Conservation (phyloP, 352 stramenopile genomes). For the Phytophthora cactorum region DNA sequence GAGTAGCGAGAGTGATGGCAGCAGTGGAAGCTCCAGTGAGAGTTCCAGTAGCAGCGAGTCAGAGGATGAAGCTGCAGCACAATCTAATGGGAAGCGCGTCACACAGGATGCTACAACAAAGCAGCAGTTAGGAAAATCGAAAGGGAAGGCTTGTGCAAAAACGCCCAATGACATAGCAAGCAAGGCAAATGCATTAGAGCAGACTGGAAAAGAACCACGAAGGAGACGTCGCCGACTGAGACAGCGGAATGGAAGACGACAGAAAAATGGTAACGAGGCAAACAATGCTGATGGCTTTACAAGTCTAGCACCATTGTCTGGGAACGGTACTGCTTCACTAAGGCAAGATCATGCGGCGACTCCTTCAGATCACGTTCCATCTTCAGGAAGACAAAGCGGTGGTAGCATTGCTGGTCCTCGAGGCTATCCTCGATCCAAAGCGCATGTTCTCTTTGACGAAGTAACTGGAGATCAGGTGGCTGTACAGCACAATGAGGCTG, state of each 20-base stretch:
- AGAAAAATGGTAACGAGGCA: slow-evolving; percentile 15
- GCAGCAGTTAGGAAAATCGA: neutral
- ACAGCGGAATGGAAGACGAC: slow-evolving; percentile 26
- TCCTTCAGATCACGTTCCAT: slow-evolving; percentile 5
- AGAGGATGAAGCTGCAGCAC: slow-evolving; percentile 3
- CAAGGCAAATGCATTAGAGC: slow-evolving; percentile 15
- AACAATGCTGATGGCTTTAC: slow-evolving; percentile 4
- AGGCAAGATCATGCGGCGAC: neutral
- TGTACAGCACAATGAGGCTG: slow-evolving; percentile 11
- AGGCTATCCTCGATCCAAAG: slow-evolving; percentile 30
- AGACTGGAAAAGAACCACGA: slow-evolving; percentile 22
- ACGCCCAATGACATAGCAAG: slow-evolving; percentile 6
- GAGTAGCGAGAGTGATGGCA: slow-evolving; percentile 19
- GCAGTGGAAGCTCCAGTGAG: slow-evolving; percentile 16
- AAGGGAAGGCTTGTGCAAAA: slow-evolving; percentile 2
- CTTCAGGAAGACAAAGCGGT: neutral
- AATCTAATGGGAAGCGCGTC: slow-evolving; percentile 24
- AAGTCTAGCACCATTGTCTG: neutral
- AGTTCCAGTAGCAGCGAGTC: slow-evolving; percentile 23
- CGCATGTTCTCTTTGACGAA: slow-evolving; percentile 53
- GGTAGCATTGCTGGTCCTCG: slow-evolving; percentile 3
- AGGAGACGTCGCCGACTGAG: slow-evolving; percentile 35
- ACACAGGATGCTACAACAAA: neutral
- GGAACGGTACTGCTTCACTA: neutral
- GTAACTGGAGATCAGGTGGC: slow-evolving; percentile 31